Conservation (phyloP, 495 filamentous ascomycete species). For the Acidomyces sp. region DNA sequence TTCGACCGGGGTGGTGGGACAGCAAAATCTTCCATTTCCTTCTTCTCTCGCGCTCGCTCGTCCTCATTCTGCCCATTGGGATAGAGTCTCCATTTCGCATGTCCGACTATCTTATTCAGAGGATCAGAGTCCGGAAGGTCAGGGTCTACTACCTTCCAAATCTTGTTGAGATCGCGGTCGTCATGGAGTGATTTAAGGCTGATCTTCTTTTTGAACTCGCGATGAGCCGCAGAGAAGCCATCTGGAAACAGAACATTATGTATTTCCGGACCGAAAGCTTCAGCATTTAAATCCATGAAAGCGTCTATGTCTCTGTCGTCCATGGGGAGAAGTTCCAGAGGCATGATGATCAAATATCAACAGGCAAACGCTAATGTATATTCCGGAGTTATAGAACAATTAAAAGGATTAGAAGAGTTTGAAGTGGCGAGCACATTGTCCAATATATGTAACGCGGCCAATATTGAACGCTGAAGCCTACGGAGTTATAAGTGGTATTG, state of each 20-base stretch:
- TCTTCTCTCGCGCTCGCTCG: slow-evolving; percentile 8
- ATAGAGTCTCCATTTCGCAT: slow-evolving; percentile 11
- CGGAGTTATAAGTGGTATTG: no score
- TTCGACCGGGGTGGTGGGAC: slow-evolving; percentile 1
- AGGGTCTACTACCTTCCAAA: slow-evolving; percentile 15
- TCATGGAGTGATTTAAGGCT: slow-evolving; percentile 2
- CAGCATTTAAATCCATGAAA: slow-evolving; percentile 5
- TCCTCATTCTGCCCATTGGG: slow-evolving; percentile 9
- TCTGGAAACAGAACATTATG: slow-evolving; percentile 10
- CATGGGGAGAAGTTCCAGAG: slow-evolving; percentile 13
- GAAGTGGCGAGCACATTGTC: no score
- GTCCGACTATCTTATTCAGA: slow-evolving; percentile 6
- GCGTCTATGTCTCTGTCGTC: slow-evolving; percentile 6
- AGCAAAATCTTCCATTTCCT: background rate
- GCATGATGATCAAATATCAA: no score
- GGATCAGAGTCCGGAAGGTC: slow-evolving; percentile 6
- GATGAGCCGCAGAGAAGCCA: slow-evolving; percentile 1
- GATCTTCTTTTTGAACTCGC: background rate
- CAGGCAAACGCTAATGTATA: no score
- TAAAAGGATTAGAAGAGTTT: no score
- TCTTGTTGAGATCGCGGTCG: slow-evolving; percentile 7
- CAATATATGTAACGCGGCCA: no score
- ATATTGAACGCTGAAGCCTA: no score
- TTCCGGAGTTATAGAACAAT: no score
- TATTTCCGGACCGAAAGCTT: slow-evolving; percentile 8